Base-by-base conservation (phyloP, 768 basidiomycete genomes). In the Boletus reticulatus region DNA sequence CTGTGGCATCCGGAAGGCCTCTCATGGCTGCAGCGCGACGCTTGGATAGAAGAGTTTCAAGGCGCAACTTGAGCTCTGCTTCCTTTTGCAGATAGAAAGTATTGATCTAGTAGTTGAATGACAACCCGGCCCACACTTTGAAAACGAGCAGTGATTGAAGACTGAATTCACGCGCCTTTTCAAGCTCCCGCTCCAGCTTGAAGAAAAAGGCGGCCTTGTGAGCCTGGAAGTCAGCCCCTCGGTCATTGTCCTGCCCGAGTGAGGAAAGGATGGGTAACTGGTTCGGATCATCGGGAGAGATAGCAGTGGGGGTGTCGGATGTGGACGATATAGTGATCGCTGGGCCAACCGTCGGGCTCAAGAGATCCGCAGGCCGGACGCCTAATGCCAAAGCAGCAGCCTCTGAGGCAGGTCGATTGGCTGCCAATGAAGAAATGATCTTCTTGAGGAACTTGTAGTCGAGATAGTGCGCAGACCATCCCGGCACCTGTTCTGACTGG, bases 401-500 rank as follows among this genome's bases (percentile, higher is more conserved):
- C 72, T 97, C 94, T 9, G 92, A 87, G 46, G 90, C 91, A 8
- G 94, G 92, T 55, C 92, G 84, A 71, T 94, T 91, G 31, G 91
- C 88, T 48, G 87, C 85, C 58, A 98, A 83, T 14, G 95, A 97
- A 57, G 95, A 96, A 66, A 99, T 94, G 66, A 98, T 98, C 82
- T 98, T 94, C 77, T 97, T 97, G 70, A 97, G 81, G 65, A 89
- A 89, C 78, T 99, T 99, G 83, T 99, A 99, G 76, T 98, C 95
- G 56, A 98, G 84, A 75, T 98, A 98, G 77, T 92, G 92, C 42
- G 79, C 71, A 29, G 92, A 92, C 96, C 96, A 99, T 76, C 95
- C 96, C 49, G 96, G 94, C 52, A 98, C 87, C 77, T 97, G 94
- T 71, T 96, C 90, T 31, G 89, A 85, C 73, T 94, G 94, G 59